Evolutionary conservation across 139 green algal genomes (phyloP).

Genomic region (Chlamydomonas incerta): DNA sequence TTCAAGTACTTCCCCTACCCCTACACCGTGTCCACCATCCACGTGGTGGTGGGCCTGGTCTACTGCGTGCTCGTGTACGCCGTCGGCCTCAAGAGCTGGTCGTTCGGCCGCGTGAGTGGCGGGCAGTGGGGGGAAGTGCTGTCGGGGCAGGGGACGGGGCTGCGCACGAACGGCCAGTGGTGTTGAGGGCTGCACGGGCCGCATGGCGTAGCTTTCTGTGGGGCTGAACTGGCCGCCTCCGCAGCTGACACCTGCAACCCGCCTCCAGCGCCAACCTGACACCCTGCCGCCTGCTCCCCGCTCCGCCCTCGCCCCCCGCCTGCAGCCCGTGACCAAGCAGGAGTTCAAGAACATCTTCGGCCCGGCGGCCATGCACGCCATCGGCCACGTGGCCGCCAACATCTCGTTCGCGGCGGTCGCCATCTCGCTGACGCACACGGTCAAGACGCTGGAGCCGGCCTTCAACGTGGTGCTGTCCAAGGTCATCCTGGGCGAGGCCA

Average conservation of each 20-base stretch:
- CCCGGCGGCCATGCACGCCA: conserved; percentile 95
- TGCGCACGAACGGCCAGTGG: no score
- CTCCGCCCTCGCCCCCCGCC: background rate
- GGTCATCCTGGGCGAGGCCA: conserved; percentile 86
- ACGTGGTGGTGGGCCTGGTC: conserved; percentile 89
- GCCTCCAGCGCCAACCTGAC: no score
- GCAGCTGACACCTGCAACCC: no score
- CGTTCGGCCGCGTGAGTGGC: conserved; percentile 87
- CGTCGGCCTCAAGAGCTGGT: conserved; percentile 89
- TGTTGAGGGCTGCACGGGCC: no score
- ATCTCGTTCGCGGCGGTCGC: conserved; percentile 98
- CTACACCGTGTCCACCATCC: conserved; percentile 93
- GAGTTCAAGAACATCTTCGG: conserved; percentile 90
- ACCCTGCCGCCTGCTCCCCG: no score
- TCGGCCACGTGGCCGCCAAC: conserved; percentile 98
- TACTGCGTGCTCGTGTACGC: conserved; percentile 90
- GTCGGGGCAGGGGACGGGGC: no score
- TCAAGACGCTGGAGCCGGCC: conserved; percentile 98
- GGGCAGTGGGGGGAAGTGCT: no score
- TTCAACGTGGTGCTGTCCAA: conserved; percentile 93
- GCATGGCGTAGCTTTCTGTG: no score
- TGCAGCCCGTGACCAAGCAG: conserved; percentile 83
- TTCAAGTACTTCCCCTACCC: conserved; percentile 99
- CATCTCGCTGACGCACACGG: conserved; percentile 98
- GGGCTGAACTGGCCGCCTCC: no score